Evolutionary conservation across 768 basidiomycete species (phyloP), one percentile per base, ranked within the genome.

Genomic region (Tephrocybe sp.): DNA sequence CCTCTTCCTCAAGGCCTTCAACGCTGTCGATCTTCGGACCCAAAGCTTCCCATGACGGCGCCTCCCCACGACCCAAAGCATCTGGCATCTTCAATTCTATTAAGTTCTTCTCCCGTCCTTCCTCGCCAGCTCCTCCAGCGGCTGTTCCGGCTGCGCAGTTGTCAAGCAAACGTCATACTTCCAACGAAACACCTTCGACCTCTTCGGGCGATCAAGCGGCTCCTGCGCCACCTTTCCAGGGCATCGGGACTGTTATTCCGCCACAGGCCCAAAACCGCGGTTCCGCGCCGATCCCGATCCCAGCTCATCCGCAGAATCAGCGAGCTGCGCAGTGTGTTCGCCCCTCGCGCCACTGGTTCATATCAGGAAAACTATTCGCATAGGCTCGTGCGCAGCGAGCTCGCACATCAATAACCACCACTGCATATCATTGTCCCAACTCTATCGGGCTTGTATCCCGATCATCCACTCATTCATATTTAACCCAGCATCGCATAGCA

Each of bases 341-440:
- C 51, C 65, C 76, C 51, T 70, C 73, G 59, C 73, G 77, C 32
- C 68, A 73, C 57, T 83, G 81, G 81, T 81, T 82, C 63, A 75
- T 75, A 48, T 73, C 79, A 24, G 75, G 75, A 64, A 75, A 76
- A 65, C 61, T 82, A 56, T 78, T 80, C 58, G 62, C 73, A 55
- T 69, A 75, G 42, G 61, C 73, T 48, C 72, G 72, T 48, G 71
- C 67, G 40, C 56, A 59, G 53, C 62, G 57, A 63, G 42, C 17
- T 45, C 12, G 49, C 34, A 5, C 53, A 57, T 56, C 28, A 30
- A 26, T 5, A 21, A 14, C 37, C 10, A 17, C 33, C 32, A 25
- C 45, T 38, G n/a, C 21, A 24, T 0, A n/a, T 34, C 26, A 7
- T 41, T n/a, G 28, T 41, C 24, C 30, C 21, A 23, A 12, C 46